A percentile compares a stretch with the other conserved stretches of the same genome.
Conservation (phyloP, 352 stramenopile genomes). For the Phytophthora citrophthora region DNA sequence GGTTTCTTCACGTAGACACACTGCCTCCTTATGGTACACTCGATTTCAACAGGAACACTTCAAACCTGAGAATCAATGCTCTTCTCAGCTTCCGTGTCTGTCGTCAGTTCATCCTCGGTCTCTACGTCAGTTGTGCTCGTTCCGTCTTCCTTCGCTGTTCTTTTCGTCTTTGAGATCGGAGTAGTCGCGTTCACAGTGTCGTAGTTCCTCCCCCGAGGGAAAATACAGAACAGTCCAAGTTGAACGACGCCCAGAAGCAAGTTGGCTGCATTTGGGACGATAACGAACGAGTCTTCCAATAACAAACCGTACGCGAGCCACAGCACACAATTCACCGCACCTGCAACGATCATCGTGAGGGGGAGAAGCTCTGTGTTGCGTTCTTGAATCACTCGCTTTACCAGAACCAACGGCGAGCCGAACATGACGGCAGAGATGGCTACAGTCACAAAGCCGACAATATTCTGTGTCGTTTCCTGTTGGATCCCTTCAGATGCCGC, state of each 20-base stretch:
- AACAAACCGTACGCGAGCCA: constrained; percentile 68
- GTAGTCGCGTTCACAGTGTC: constrained; percentile 36
- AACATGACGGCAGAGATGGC: constrained; percentile 68
- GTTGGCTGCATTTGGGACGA: constrained; percentile 68
- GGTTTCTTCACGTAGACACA: no score
- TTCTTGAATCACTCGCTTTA: constrained; percentile 56
- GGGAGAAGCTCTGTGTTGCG: constrained; percentile 51
- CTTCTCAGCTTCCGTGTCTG: neutral
- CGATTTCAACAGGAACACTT: neutral
- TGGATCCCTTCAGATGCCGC: constrained; percentile 22
- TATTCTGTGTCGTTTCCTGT: constrained; percentile 33
- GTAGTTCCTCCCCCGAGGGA: constrained; percentile 31
- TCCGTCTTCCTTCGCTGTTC: constrained; percentile 1
- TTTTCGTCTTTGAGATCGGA: constrained; percentile 11
- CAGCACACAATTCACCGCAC: constrained; percentile 51
- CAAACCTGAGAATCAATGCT: neutral
- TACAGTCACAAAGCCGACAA: constrained; percentile 65
- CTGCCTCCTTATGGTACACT: neutral
- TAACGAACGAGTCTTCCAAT: constrained; percentile 57
- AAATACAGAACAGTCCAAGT: constrained; percentile 52
- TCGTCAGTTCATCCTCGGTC: constrained; percentile 15
- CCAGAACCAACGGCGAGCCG: constrained; percentile 56
- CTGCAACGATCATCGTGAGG: constrained; percentile 56
- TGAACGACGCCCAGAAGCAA: constrained; percentile 62
- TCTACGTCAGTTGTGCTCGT: constrained; percentile 6